Conservation (phyloP, 106 monocot species). For the Allium sativum region DNA sequence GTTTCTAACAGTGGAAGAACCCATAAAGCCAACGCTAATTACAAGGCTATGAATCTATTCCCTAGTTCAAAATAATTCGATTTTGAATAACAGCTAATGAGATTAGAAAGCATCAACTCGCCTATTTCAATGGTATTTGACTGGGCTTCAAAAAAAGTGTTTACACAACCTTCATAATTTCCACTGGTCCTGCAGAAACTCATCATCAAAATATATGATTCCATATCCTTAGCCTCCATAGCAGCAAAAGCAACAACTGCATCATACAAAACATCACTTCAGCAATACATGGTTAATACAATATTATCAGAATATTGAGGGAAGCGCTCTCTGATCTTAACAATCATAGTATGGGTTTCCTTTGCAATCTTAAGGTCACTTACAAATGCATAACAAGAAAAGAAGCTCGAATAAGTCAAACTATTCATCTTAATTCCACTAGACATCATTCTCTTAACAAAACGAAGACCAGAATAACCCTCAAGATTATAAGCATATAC, state of each 20-base stretch:
- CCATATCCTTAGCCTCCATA: conserved; percentile 12
- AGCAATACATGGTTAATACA: conserved; percentile 32
- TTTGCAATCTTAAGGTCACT: conserved; percentile 20
- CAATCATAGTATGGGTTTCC: conserved; percentile 21
- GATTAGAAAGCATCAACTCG: conserved; percentile 21
- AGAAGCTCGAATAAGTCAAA: conserved; percentile 22
- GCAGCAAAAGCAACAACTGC: conserved; percentile 14
- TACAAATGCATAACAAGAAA: conserved; percentile 30
- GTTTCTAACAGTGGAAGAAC: conserved; percentile 10
- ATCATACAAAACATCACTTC: conserved; percentile 17
- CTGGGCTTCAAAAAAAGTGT: conserved; percentile 8
- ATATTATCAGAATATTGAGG: conserved; percentile 24
- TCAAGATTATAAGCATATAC: conserved; percentile 26
- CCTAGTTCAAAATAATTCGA: conserved; percentile 15
- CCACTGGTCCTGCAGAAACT: conserved; percentile 16
- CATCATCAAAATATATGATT: conserved; percentile 34
- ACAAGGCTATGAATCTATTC: conserved; percentile 19
- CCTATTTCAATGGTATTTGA: conserved; percentile 3
- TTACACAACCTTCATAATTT: conserved; percentile 13
- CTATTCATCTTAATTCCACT: conserved; percentile 19
- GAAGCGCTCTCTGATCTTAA: conserved; percentile 23
- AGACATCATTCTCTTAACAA: conserved; percentile 22
- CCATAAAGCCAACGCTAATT: conserved; percentile 17
- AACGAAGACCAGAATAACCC: conserved; percentile 20
- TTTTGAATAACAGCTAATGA: conserved; percentile 22